Evolutionary conservation across 345 rosid species (phyloP), one percentile per base, ranked within the genome.

Genomic region (Streptanthus diversifolius): DNA sequence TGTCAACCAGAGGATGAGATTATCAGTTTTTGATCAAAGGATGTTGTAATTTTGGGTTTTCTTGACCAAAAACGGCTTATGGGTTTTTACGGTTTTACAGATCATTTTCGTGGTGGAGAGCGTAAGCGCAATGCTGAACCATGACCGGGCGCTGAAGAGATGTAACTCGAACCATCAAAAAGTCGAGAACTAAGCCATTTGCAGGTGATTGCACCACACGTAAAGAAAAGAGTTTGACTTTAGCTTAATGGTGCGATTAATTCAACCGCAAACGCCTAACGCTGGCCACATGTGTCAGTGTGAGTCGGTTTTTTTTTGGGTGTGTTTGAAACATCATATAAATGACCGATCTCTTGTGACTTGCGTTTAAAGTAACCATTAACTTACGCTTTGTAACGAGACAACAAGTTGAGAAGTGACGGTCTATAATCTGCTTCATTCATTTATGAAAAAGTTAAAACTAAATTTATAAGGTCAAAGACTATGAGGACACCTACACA

Each of bases 41-140:
- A 19, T 30, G 47, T 35, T 55, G 25, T 37, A 48, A 45, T 70
- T 70, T 70, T 12, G 54, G 3, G 19, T 13, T 53, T 25, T 53
- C 43, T 49, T 61, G 43, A 17, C n/a, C 25, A 1, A 27, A 29
- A 43, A 53, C 25, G 41, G 45, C 58, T 35, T 33, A 49, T 9
- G 13, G 27, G 49, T 40, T 44, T 73, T 32, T 54, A 18, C 19
- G 14, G 18, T 8, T 60, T 53, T 72, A 82, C 91, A 89, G 99
- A 87, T 89, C 18, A 64, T 89, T 53, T 82, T 91, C 77, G 85
- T 89, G 57, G 91, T 88, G 22, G 96, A 95, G 85, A 84, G 95
- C 45, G 86, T 86, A 48, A 80, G 96, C 25, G 83, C 96, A 12
- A 77, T 95, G 86, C 90, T 91, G 81, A 88, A 87, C 73, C 89